Evolutionary conservation across 2,329 filamentous ascomycete species (phyloP).

Genomic region (Grosmannia huntii): DNA sequence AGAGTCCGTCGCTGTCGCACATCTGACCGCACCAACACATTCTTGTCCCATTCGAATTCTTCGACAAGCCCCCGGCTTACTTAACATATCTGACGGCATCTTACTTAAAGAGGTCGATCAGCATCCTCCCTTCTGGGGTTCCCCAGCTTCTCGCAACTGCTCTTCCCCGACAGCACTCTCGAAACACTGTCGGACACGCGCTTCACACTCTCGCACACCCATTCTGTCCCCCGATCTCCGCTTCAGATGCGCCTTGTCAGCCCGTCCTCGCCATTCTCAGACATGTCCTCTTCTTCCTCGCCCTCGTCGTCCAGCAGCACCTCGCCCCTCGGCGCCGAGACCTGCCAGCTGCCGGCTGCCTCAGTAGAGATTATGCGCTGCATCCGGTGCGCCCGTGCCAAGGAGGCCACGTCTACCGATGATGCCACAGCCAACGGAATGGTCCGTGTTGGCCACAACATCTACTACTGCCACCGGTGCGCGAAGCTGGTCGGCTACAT

Average conservation of each 20-base stretch:
- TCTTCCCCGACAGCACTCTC: too few relatives aligned
- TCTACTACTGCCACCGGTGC: slow-evolving; percentile 54
- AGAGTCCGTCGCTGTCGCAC: background rate
- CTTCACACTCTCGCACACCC: too few relatives aligned
- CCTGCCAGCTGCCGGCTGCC: slow-evolving; percentile 29
- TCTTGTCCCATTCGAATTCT: background rate
- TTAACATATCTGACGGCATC: background rate
- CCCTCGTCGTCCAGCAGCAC: slow-evolving; percentile 18
- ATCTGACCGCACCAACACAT: slow-evolving; percentile 11
- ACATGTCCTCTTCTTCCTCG: slow-evolving; percentile 21
- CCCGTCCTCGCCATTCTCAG: background rate
- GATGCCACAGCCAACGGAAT: slow-evolving; percentile 46
- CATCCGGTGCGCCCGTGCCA: slow-evolving; percentile 46
- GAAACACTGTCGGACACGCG: too few relatives aligned
- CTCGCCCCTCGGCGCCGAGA: slow-evolving; percentile 34
- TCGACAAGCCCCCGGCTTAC: background rate
- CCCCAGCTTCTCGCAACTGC: too few relatives aligned
- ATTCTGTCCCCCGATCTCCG: too few relatives aligned
- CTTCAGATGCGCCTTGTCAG: background rate
- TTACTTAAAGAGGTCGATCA: background rate
- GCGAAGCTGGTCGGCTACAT: slow-evolving; percentile 52
- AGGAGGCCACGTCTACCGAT: slow-evolving; percentile 49
- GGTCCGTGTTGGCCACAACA: slow-evolving; percentile 51
- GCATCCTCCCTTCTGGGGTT: background rate
- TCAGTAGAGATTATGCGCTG: slow-evolving; percentile 49